Conservation (phyloP, 441 rosid genomes). For the Hura crepitans region DNA sequence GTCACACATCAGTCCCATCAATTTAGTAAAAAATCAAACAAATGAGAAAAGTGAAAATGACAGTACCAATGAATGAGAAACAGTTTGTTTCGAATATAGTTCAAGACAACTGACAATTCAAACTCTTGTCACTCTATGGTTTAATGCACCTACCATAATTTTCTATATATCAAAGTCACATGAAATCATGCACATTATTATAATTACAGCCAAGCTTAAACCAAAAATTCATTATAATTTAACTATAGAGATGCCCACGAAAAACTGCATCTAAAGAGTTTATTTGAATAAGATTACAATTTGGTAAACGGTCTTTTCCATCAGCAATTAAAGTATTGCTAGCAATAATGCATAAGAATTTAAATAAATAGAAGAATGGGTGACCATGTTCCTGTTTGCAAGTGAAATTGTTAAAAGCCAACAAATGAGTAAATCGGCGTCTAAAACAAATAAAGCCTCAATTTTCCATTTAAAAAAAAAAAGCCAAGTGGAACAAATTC, state of each 20-base stretch:
- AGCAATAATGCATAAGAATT: neutral
- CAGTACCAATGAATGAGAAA: too few relatives aligned
- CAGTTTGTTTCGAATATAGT: neutral
- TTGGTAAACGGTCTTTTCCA: neutral
- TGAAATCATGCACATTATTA: neutral
- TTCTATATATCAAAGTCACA: neutral
- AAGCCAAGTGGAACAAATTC: too few relatives aligned
- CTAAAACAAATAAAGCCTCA: too few relatives aligned
- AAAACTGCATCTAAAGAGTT: neutral
- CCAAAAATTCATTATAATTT: neutral
- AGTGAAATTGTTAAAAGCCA: neutral
- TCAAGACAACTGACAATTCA: neutral
- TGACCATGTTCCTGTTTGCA: neutral
- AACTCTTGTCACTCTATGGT: too few relatives aligned
- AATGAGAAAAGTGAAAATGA: neutral
- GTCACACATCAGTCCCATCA: too few relatives aligned
- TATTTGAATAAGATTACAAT: too few relatives aligned
- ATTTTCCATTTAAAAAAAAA: too few relatives aligned
- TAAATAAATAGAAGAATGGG: neutral
- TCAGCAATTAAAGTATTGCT: neutral
- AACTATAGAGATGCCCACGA: too few relatives aligned
- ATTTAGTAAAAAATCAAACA: neutral
- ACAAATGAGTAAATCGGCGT: neutral
- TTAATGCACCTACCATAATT: neutral
- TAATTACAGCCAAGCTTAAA: neutral